Base-by-base conservation (phyloP, 2,329 filamentous ascomycete species). In the Gnomoniopsis sp. region DNA sequence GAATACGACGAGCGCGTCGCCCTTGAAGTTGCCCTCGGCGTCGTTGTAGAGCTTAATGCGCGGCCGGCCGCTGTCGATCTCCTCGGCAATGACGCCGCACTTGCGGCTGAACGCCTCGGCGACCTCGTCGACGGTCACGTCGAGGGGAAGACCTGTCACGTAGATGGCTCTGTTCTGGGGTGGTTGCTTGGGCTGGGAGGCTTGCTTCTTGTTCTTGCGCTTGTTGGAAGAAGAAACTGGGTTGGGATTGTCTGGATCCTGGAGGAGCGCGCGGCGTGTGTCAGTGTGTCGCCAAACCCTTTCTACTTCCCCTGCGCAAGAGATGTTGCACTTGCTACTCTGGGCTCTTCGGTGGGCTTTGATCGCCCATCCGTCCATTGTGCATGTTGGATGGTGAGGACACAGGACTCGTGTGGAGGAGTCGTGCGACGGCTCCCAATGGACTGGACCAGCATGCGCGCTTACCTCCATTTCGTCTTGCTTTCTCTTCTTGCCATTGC, bases 11-110 rank as follows among this genome's bases (percentile, higher is more conserved):
- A 99, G 81, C 2, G 91, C 93, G 70, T 98, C 93, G 61, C 95
- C 95, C 71, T 97, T 98, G 80, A 96, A 96, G 17, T 86, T 84
- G 21, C 92, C 95, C 1, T 87, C 75, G 1, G 89, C 85, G 70
- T 97, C 88, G 21, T 80, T 85, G 75, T 99, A 99, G 73, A 99
- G 85, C 76, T 96, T 98, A 75, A 99, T 93, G 41, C 95, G 88
- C 48, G 91, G 91, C 49, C 87, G 84, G 58, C 91, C 90, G 67
- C 87, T 92, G 69, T 97, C 93, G 64, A 96, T 93, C 74, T 96
- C 90, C 74, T 98, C 93, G 51, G 93, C 91, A 64, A 99, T 93
- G 65, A 98, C 89, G 61, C 93, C 93, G 68, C 85, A 96, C 71
- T 91, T 93, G 63, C 83, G 78, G 51, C 88, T 91, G 77, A 99